Base-by-base conservation (phyloP, 2,329 filamentous ascomycete species). In the Sporothrix inflata region DNA sequence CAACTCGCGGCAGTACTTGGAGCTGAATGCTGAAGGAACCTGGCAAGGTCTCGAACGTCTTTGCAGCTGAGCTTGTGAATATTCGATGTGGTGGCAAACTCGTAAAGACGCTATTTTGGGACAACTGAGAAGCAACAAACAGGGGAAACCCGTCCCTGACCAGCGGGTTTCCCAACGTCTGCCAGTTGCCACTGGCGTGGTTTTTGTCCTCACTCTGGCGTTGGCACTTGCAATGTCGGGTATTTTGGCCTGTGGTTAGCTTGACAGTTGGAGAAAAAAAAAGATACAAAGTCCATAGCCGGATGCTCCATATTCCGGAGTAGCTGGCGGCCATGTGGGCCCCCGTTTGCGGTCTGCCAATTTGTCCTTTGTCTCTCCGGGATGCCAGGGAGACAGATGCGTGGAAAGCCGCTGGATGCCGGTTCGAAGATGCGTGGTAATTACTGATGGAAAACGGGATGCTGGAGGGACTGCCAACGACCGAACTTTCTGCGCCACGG, bases 261-360 rank as follows among this genome's bases (percentile, higher is more conserved):
- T 45, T 45, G 60, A 45, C 38, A 16, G 60, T 40, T 24, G 38
- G 60, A 24, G 2, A 12, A 40, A 27, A 63, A 21, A 40, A 21
- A 14, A n/a, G 1, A 11, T 14, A 45, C 12, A 45, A 4, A 40
- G n/a, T 42, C 19, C 34, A 47, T 11, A 24, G 21, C 40, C 40
- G 21, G 38, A 45, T 16, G 40, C 38, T 19, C 61, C 61, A 66
- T 47, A 47, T 30, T 49, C 40, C 14, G 4, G 40, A 30, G 11
- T 19, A 19, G 38, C 12, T 66, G 61, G 40, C 40, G 19, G 61
- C 61, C 24, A 49, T 49, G 61, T 66, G 61, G 61, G 42, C 11
- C 40, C 12, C 19, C 12, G 61, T 12, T 66, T 45, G 40, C 11
- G 57, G 57, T 11, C 30, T 40, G 19, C 57, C 9, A 19, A 34